These are phyloP conservation scores for Magnolia officinalis DNA, from an alignment of 164 flowering plant genomes.

Conservation along the genomic window DNA sequence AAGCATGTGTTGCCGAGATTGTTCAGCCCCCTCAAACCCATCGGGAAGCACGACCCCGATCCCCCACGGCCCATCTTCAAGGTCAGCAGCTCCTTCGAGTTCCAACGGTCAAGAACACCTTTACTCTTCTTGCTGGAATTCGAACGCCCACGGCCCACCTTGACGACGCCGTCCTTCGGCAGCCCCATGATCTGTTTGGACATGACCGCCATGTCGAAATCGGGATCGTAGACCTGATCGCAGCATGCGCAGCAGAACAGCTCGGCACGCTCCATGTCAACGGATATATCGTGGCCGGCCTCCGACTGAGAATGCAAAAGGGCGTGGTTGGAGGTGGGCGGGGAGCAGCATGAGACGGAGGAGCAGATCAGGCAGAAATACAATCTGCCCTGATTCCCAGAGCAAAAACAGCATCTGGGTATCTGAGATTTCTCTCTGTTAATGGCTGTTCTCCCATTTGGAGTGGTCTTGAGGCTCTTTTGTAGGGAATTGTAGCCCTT, in stretches of 20 bases:
- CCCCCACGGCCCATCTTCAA: constrained; percentile 40
- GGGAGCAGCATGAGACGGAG: constrained; percentile 46
- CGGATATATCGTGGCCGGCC: constrained; percentile 56
- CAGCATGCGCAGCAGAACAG: constrained; percentile 64
- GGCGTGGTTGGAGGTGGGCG: constrained; percentile 44
- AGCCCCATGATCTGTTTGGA: constrained; percentile 40
- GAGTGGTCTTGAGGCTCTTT: constrained; percentile 41
- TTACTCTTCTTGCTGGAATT: constrained; percentile 38
- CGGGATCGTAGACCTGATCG: constrained; percentile 91
- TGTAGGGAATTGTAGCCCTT: constrained; percentile 48
- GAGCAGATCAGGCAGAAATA: constrained; percentile 71
- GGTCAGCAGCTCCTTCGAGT: constrained; percentile 25
- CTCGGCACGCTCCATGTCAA: constrained; percentile 73
- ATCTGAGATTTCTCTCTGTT: constrained; percentile 23
- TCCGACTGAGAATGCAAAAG: constrained; percentile 40
- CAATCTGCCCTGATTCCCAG: constrained; percentile 49
- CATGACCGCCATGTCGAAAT: constrained; percentile 64
- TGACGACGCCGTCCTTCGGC: constrained; percentile 23
- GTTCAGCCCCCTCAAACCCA: constrained; percentile 74
- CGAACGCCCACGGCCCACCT: constrained; percentile 26
- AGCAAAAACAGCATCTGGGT: constrained; percentile 65
- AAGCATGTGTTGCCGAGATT: constrained; percentile 70
- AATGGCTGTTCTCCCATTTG: constrained; percentile 45
- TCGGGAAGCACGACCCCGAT: constrained; percentile 51
- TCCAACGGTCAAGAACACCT: constrained; percentile 28